Conservation (phyloP, 768 basidiomycete genomes). For the Boletus edulis region DNA sequence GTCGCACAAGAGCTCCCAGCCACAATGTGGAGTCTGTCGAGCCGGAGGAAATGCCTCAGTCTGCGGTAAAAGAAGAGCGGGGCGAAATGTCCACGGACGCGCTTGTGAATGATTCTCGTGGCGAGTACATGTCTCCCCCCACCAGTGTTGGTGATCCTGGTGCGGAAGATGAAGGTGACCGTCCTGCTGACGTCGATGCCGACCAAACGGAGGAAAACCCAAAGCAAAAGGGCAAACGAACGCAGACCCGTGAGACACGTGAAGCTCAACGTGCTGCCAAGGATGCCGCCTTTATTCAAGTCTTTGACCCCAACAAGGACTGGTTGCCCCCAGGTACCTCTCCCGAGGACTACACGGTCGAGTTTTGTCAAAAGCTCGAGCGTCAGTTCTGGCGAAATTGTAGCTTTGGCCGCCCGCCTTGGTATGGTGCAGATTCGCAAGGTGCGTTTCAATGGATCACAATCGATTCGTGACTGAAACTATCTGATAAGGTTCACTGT, state of each 20-base stretch:
- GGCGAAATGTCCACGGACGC: conserved; percentile 10
- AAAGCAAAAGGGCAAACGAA: conserved; percentile 44
- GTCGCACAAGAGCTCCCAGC: conserved; percentile 41
- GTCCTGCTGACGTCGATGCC: conserved; percentile 4
- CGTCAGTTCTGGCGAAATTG: conserved; percentile 91
- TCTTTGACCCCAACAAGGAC: conserved; percentile 67
- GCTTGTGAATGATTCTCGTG: conserved; percentile 1
- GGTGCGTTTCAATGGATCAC: conserved; percentile 45
- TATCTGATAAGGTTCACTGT: conserved; percentile 52
- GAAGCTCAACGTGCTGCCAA: conserved; percentile 46
- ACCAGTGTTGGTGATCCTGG: conserved; percentile 22
- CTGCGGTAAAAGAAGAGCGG: conserved; percentile 47
- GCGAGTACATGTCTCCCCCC: conserved; percentile 28
- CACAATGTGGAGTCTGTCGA: conserved; percentile 43
- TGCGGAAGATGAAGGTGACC: conserved; percentile 15
- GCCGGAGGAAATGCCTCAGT: conserved; percentile 33
- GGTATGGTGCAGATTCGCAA: conserved; percentile 97
- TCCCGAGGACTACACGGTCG: conserved; percentile 77
- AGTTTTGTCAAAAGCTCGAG: conserved; percentile 86
- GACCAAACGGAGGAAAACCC: conserved; percentile 33
- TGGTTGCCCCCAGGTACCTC: conserved; percentile 81
- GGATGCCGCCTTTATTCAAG: conserved; percentile 57
- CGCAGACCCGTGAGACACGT: conserved; percentile 39
- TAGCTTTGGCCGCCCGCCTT: conserved; percentile 84
- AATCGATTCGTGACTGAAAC: neutral